Evolutionary conservation across 371 early-diverging fungal species (phyloP).

Genomic region (Quaeritorhiza haematococci): DNA sequence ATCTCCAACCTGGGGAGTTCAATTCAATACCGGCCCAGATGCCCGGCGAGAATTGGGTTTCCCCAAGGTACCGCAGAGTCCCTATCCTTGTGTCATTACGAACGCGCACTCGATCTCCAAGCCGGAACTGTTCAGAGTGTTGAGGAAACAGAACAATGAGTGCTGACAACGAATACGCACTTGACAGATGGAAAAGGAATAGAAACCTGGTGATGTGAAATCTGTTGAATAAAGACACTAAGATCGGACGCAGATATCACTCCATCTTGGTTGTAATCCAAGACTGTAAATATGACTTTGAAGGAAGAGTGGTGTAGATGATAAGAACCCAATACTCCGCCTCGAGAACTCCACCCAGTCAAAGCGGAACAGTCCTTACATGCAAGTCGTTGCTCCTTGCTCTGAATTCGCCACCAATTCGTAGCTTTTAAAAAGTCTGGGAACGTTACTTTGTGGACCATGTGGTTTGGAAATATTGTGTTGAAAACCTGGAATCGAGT

Average conservation of each 20-base stretch:
- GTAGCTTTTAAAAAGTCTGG: constrained; percentile 12
- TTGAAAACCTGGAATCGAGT: constrained; percentile 8
- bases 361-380: background rate
- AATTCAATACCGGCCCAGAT: constrained; percentile 78
- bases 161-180: background rate
- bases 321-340: too few species aligned
- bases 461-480: constrained; percentile 14
- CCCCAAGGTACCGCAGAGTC: constrained; percentile 62
- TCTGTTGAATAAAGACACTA: constrained; percentile 17
- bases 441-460: constrained; percentile 15
- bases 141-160: too few species aligned
- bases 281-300: constrained; percentile 20
- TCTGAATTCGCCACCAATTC: constrained; percentile 10
- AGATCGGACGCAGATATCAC: constrained; percentile 16
- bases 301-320: background rate
- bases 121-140: constrained; percentile 11
- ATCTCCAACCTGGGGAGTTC: constrained; percentile 42
- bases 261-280: constrained; percentile 29
- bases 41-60: constrained; percentile 67
- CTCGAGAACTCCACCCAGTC: background rate
- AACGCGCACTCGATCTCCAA: constrained; percentile 21
- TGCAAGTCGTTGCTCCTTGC: constrained; percentile 11
- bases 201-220: constrained; percentile 8
- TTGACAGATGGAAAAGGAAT: too few species aligned
- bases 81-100: constrained; percentile 28